Evolutionary conservation across 2,329 filamentous ascomycete genomes (phyloP).

Genomic region (Phoma herbarum): DNA sequence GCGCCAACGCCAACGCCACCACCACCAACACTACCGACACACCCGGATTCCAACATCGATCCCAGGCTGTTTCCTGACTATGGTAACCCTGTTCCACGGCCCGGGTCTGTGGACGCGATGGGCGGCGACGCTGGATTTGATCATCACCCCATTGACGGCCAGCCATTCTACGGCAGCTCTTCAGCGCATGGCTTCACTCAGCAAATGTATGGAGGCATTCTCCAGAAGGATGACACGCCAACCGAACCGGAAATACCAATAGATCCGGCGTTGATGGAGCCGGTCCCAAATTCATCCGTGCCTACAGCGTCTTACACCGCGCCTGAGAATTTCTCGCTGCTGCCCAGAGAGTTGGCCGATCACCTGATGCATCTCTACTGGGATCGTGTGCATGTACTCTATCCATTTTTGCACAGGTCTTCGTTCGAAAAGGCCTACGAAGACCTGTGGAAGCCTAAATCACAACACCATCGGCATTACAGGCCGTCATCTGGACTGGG

Average conservation of each 20-base stretch:
- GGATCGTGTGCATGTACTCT: conserved; percentile 19
- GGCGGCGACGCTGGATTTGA: conserved; percentile 9
- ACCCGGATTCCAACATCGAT: conserved; percentile 8
- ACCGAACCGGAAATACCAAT: not conserved
- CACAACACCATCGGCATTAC: conserved; percentile 4
- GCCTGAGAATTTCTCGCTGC: conserved; percentile 17
- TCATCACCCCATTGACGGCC: not conserved
- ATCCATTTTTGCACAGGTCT: conserved; percentile 17
- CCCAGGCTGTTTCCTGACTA: conserved; percentile 10
- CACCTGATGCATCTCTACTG: conserved; percentile 15
- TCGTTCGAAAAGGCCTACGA: conserved; percentile 20
- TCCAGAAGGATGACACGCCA: conserved; percentile 1
- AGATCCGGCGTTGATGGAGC: not conserved
- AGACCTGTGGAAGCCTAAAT: conserved; percentile 16
- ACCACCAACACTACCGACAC: not conserved
- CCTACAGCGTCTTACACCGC: conserved; percentile 1
- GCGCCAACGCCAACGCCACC: not conserved
- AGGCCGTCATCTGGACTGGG: conserved; percentile 6
- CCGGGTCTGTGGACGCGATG: conserved; percentile 18
- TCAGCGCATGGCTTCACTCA: conserved; percentile 19
- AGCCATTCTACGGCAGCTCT: conserved; percentile 20
- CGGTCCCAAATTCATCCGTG: not conserved
- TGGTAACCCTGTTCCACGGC: not conserved
- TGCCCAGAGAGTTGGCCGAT: conserved; percentile 19
- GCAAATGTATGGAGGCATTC: conserved; percentile 19